Evolutionary conservation across 129 eudicot genomes (phyloP).

Genomic region (Flaveria trinervia): DNA sequence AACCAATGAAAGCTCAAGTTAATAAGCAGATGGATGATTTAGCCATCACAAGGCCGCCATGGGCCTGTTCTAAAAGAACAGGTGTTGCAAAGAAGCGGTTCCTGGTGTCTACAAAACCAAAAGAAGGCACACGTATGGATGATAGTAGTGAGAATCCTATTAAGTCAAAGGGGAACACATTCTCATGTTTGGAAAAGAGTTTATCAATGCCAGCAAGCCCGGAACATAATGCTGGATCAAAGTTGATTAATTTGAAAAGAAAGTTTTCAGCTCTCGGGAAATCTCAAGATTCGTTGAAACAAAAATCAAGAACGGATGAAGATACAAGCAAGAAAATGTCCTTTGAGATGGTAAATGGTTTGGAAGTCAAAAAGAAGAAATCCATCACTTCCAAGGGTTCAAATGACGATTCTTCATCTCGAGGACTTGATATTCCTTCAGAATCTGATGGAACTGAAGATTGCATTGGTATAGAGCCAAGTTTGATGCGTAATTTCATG

Average conservation of each 20-base stretch:
- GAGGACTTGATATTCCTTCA: slow-evolving; percentile 16
- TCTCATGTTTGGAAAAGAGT: slow-evolving; percentile 36
- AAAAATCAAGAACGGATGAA: slow-evolving; percentile 15
- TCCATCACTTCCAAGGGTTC: slow-evolving; percentile 32
- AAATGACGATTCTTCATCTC: slow-evolving; percentile 26
- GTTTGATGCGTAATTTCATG: slow-evolving; percentile 29
- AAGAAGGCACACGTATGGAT: slow-evolving; percentile 17
- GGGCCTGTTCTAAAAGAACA: slow-evolving; percentile 63
- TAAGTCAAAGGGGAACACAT: slow-evolving; percentile 31
- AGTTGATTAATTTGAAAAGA: slow-evolving; percentile 26
- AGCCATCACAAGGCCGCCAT: slow-evolving; percentile 36
- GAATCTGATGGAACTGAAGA: slow-evolving; percentile 35
- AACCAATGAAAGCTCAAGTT: slow-evolving; percentile 3
- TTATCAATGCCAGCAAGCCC: slow-evolving; percentile 1
- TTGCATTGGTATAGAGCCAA: slow-evolving; percentile 28
- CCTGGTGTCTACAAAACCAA: not conserved
- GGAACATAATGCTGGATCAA: slow-evolving; percentile 19
- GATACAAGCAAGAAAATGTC: slow-evolving; percentile 24
- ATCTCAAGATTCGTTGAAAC: slow-evolving; percentile 23
- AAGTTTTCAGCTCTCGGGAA: slow-evolving; percentile 19
- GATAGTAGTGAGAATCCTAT: slow-evolving; percentile 8
- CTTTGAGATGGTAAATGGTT: slow-evolving; percentile 9
- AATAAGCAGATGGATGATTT: slow-evolving; percentile 19
- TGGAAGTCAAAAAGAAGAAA: slow-evolving; percentile 38
- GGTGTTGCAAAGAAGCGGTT: slow-evolving; percentile 39